Evolutionary conservation across 139 green algal genomes (phyloP), one percentile per base, ranked within the genome.

Genomic region (Chlorella vulgaris): DNA sequence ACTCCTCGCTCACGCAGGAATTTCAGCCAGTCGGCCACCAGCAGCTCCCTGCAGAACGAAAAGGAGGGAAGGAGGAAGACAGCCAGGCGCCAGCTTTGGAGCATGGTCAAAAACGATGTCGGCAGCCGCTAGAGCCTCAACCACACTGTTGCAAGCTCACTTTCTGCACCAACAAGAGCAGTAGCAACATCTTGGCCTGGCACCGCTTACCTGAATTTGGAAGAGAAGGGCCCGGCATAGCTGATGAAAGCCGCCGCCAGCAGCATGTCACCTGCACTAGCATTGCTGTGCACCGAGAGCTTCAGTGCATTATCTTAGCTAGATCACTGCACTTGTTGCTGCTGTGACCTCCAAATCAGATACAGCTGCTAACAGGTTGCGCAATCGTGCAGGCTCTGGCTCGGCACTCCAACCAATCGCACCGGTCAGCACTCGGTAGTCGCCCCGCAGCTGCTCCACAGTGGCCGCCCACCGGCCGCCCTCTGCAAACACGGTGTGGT

Each of bases 161-260:
- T n/a, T n/a, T n/a, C n/a, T n/a, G n/a, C n/a, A n/a, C n/a, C n/a
- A n/a, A n/a, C n/a, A n/a, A n/a, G n/a, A n/a, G n/a, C n/a, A n/a
- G n/a, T n/a, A n/a, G n/a, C n/a, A n/a, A n/a, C n/a, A n/a, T n/a
- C n/a, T n/a, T n/a, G n/a, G n/a, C n/a, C n/a, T n/a, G n/a, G 22
- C 15, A 31, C 3, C 2, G 33, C 70, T 50, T 33, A 69, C 43
- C 76, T 84, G 40, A 76, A 81, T 83, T 96, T 81, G 92, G 85
- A 38, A 94, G 91, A 95, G 90, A 98, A 98, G 26, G 94, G 92
- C 0, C 91, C 93, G 7, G 91, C 93, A 81, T 98, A 98, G 18
- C 84, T 92, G 15, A 97, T 91, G 86, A 98, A 98, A 2, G 92
- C 88, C 7, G 93, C 83, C 2, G 94, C 88, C 50, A 98, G 85